Percentiles rank a stretch among this genome's conserved stretches.
Conservation (phyloP, 495 filamentous ascomycete genomes). For the Hypoxylon perforatum region DNA sequence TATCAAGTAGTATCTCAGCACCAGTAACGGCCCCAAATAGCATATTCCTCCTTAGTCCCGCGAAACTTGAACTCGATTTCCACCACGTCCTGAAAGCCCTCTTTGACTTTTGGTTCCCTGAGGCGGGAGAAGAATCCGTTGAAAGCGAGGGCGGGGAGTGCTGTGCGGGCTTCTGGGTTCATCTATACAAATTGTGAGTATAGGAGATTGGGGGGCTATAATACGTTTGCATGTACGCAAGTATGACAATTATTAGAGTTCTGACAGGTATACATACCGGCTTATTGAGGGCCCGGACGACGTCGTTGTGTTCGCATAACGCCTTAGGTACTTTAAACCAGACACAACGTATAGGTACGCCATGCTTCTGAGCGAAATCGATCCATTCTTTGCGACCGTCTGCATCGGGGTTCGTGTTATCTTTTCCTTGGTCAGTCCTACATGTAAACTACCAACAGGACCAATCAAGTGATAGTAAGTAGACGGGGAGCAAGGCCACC, state of each 20-base stretch:
- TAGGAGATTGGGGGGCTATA: too few relatives aligned
- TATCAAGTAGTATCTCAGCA: constrained; percentile 52
- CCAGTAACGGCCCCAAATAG: constrained; percentile 81
- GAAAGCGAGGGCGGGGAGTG: constrained; percentile 84
- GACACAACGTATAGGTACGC: constrained; percentile 84
- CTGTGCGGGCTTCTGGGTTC: constrained; percentile 82
- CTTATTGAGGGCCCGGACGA: constrained; percentile 79
- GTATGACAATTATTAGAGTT: too few relatives aligned
- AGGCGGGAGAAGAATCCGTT: constrained; percentile 75
- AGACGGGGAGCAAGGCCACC: constrained; percentile 46
- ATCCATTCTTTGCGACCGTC: constrained; percentile 82
- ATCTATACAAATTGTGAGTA: constrained; percentile 54
- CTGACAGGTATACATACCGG: constrained; percentile 48
- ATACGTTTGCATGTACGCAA: too few relatives aligned
- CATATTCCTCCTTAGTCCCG: constrained; percentile 63
- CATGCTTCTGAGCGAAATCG: constrained; percentile 72
- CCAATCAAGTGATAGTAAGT: constrained; percentile 13
- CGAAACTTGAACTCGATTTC: constrained; percentile 70
- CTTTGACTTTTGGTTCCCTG: constrained; percentile 73
- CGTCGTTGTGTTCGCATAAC: constrained; percentile 90
- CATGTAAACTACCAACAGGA: background rate
- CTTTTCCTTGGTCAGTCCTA: constrained; percentile 53
- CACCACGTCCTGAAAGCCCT: constrained; percentile 87
- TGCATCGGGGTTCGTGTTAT: constrained; percentile 90
- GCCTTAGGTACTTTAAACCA: constrained; percentile 79